Percentiles rank a stretch among this genome's conserved stretches.
Conservation (phyloP, 345 rosid species). For the Bruguiera gymnorhiza region DNA sequence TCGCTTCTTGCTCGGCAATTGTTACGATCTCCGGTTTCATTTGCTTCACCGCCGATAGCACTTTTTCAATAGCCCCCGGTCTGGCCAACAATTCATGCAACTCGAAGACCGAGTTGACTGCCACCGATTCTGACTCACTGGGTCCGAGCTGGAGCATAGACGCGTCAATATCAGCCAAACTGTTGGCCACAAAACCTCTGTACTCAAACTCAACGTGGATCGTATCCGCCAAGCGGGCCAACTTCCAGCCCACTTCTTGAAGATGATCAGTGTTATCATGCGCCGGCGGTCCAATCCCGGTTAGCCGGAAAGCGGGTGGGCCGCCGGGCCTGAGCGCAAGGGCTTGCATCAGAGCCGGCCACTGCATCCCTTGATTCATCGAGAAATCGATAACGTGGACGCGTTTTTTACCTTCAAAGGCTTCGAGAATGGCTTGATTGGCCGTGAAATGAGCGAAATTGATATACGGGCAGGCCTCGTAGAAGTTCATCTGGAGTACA, state of each 20-base stretch:
- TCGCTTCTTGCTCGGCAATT: constrained; percentile 79
- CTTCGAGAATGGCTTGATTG: constrained; percentile 79
- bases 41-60: constrained; percentile 51
- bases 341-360: constrained; percentile 91
- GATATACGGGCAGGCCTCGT: constrained; percentile 81
- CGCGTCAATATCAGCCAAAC: constrained; percentile 78
- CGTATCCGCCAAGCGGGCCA: constrained; percentile 73
- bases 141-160: constrained; percentile 62
- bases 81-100: constrained; percentile 59
- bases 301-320: constrained; percentile 67
- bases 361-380: constrained; percentile 73
- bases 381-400: constrained; percentile 76
- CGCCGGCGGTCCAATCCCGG: constrained; percentile 79
- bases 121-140: constrained; percentile 55
- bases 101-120: constrained; percentile 83
- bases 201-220: constrained; percentile 69
- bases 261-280: constrained; percentile 55
- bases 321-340: constrained; percentile 70
- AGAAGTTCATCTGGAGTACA: constrained; percentile 76
- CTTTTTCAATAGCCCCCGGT: constrained; percentile 63
- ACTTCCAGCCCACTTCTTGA: constrained; percentile 67
- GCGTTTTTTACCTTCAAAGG: constrained; percentile 53
- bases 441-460: constrained; percentile 87
- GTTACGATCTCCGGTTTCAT: constrained; percentile 74
- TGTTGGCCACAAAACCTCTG: constrained; percentile 70